Conservation (phyloP, 495 filamentous ascomycete genomes). For the Aspergillus incahuasiensis region DNA sequence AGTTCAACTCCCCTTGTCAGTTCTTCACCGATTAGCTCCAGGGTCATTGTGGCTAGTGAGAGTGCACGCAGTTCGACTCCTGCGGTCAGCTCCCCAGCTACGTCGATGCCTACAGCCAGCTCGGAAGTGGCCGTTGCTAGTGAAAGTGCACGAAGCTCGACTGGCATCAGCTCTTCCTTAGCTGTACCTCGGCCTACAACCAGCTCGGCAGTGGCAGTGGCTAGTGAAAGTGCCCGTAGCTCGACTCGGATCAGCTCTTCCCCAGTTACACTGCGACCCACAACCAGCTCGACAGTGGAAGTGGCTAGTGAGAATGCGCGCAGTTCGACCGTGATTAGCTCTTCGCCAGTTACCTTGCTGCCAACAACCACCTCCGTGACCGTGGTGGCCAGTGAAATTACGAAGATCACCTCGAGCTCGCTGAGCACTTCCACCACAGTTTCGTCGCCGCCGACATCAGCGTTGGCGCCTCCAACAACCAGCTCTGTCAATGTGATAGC, state of each 20-base stretch:
- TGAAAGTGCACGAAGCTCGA: not conserved
- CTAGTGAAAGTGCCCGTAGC: not conserved
- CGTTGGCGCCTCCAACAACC: not conserved
- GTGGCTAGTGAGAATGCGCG: not conserved
- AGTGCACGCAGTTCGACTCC: not conserved
- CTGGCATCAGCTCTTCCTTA: not conserved
- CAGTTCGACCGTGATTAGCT: not conserved
- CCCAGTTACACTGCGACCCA: not conserved
- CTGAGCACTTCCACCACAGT: not conserved
- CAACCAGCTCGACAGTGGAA: not conserved
- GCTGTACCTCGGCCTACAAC: not conserved
- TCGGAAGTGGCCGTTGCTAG: not conserved
- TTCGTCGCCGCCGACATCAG: not conserved
- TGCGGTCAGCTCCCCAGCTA: not conserved
- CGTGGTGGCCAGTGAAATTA: not conserved
- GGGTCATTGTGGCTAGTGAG: too few species aligned
- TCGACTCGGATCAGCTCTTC: not conserved
- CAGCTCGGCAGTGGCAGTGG: not conserved
- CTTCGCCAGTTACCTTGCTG: not conserved
- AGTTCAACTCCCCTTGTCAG: not conserved
- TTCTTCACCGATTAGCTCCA: not conserved
- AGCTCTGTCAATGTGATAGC: not conserved
- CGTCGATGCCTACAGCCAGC: not conserved
- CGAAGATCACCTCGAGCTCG: not conserved
- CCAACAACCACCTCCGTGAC: not conserved